Percentiles rank a stretch among this genome's conserved stretches.
Evolutionary conservation across 1,284 basidiomycete species (phyloP).

Genomic region (Ustilago loliicola): DNA sequence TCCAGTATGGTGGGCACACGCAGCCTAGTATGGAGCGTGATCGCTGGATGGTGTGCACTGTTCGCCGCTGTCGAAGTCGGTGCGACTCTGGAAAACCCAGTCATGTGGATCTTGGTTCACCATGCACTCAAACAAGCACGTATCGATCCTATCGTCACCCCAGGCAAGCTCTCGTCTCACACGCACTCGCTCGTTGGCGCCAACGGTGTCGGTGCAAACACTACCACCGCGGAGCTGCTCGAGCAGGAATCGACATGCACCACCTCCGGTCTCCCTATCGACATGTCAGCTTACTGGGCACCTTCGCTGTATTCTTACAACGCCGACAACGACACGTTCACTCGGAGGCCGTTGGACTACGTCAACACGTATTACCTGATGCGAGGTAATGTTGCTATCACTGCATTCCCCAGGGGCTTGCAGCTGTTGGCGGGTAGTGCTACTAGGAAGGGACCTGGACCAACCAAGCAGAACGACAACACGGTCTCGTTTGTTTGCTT

Average conservation of each 20-base stretch:
- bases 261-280: constrained; percentile 70
- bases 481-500: constrained; percentile 72
- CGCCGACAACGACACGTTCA: constrained; percentile 26
- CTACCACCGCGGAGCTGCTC: constrained; percentile 28
- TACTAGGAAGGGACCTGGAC: constrained; percentile 14
- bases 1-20: constrained; percentile 17
- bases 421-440: constrained; percentile 72
- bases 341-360: constrained; percentile 47
- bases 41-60: constrained; percentile 21
- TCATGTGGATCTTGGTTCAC: constrained; percentile 53
- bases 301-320: constrained; percentile 72
- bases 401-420: constrained; percentile 72
- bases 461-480: constrained; percentile 53
- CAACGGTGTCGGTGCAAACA: constrained; percentile 32
- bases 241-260: constrained; percentile 65
- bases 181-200: constrained; percentile 72
- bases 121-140: constrained; percentile 71
- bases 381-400: constrained; percentile 51
- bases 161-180: constrained; percentile 71
- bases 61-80: constrained; percentile 17
- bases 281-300: constrained; percentile 73
- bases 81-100: constrained; percentile 25
- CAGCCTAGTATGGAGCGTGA: constrained; percentile 13
- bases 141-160: constrained; percentile 73
- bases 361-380: constrained; percentile 72